Base-by-base conservation (phyloP, 2,329 filamentous ascomycete genomes). In the Diaporthe citri region DNA sequence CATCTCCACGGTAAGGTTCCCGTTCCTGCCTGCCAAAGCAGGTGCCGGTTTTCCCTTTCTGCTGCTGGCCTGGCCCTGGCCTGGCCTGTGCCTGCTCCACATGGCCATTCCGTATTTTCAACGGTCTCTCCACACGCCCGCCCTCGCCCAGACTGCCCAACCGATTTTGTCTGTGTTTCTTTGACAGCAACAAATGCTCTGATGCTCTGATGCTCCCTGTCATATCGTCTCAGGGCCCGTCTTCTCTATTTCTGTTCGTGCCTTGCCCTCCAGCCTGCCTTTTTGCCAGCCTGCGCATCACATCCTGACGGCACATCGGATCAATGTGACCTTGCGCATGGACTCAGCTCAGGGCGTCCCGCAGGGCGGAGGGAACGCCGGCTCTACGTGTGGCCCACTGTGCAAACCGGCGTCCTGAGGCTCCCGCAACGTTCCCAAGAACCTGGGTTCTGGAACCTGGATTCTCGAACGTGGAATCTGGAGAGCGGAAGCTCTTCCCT, bases 101-200 rank as follows among this genome's bases (percentile, higher is more conserved):
- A 69, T 69, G 64, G 64, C 25, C 48, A 56, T 72, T 64, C 71
- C 57, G 57, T 72, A 43, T 64, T 34, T 55, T 56, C 57, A 72
- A 72, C 71, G 71, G 71, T 72, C 57, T 56, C 60, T 72, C 71
- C 71, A 59, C 71, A 64, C 71, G 51, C 39, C 71, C 71, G 39
- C 71, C 51, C 57, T 31, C 20, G 43, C 34, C 34, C 31, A 31
- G 56, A 43, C 36, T 20, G 62, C 31, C 43, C 62, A 67, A 67
- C 59, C 28, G 34, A 41, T 41, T 43, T 36, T 55, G 46, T 59
- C 25, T 52, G 36, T 41, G 57, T 28, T 57, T 51, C 41, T 48
- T 66, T n/a, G 31, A 41, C 71, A 46, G 20, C 34, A 48, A 60
- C 56, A 52, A 39, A 56, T 55, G 64, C 48, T 22, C n/a, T 39